These are phyloP conservation scores for Podaxis mareebaensis DNA, from an alignment of 768 basidiomycete genomes.

Conservation along the genomic window DNA sequence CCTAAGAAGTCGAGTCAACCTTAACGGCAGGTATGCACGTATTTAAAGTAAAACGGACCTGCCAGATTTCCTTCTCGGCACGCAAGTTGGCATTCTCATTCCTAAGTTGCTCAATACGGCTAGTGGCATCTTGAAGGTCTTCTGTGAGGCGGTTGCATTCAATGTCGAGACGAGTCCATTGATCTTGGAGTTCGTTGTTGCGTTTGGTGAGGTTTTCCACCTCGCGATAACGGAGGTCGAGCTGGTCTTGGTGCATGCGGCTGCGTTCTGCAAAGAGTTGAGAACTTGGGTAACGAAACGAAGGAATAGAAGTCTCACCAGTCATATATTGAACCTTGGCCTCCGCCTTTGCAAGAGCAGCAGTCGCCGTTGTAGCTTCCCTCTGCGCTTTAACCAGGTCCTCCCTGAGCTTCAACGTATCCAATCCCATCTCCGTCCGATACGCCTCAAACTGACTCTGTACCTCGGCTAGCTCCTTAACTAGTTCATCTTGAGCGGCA, in stretches of 20 bases:
- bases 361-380: slow-evolving; percentile 63
- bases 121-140: slow-evolving; percentile 59
- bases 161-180: slow-evolving; percentile 74
- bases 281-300: slow-evolving; percentile 7
- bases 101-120: slow-evolving; percentile 72
- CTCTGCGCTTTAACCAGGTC: slow-evolving; percentile 65
- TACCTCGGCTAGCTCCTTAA: slow-evolving; percentile 66
- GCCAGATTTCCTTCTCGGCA: slow-evolving; percentile 93
- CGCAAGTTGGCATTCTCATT: slow-evolving; percentile 87
- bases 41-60: slow-evolving; percentile 47
- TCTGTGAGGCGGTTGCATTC: slow-evolving; percentile 70
- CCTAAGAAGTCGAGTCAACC: slow-evolving; percentile 39
- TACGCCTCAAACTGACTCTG: slow-evolving; percentile 83
- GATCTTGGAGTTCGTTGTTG: slow-evolving; percentile 72
- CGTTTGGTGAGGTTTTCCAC: slow-evolving; percentile 66
- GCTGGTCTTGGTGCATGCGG: slow-evolving; percentile 70
- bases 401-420: slow-evolving; percentile 71
- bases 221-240: slow-evolving; percentile 60
- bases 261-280: slow-evolving; percentile 54
- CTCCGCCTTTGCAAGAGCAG: slow-evolving; percentile 78
- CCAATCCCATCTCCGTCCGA: slow-evolving; percentile 76
- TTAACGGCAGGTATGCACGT: not conserved
- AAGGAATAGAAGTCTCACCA: slow-evolving; percentile 46
- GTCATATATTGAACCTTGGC: slow-evolving; percentile 79
- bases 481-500: slow-evolving; percentile 35